These are phyloP conservation scores for Tolypocladium paradoxum DNA, from an alignment of 2,329 filamentous ascomycete species.

Conservation along the genomic window DNA sequence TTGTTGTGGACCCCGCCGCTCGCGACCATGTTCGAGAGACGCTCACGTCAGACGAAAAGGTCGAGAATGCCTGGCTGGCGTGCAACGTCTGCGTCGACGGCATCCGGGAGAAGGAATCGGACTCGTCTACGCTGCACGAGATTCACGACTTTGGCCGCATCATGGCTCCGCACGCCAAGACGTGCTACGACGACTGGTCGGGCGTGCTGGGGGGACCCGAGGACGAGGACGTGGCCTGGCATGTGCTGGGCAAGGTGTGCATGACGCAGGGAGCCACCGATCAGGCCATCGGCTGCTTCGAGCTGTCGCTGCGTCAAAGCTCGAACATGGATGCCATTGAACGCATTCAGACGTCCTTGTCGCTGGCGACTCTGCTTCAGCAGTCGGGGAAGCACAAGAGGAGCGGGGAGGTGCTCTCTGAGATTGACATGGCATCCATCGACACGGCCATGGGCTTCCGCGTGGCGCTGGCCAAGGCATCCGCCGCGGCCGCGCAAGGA, in stretches of 20 bases:
- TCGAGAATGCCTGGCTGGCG: slow-evolving; percentile 13
- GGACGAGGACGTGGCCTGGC: slow-evolving; percentile 25
- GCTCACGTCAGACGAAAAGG: slow-evolving; percentile 8
- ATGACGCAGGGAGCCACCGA: slow-evolving; percentile 14
- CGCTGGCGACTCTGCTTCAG: slow-evolving; percentile 11
- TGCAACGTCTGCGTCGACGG: slow-evolving; percentile 13
- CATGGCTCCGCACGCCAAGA: slow-evolving; percentile 15
- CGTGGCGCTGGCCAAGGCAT: slow-evolving; percentile 12
- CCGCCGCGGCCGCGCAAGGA: slow-evolving; percentile 10
- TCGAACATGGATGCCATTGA: slow-evolving; percentile 7
- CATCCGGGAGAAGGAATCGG: slow-evolving; percentile 9
- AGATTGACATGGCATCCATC: slow-evolving; percentile 11
- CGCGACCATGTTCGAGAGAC: slow-evolving; percentile 11
- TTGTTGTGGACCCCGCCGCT: slow-evolving; percentile 12
- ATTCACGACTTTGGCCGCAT: slow-evolving; percentile 14
- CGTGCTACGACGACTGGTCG: slow-evolving; percentile 15
- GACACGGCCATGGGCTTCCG: slow-evolving; percentile 12
- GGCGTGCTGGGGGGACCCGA: slow-evolving; percentile 8
- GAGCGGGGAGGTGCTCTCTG: slow-evolving; percentile 10
- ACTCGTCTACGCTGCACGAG: slow-evolving; percentile 10
- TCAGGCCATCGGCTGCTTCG: slow-evolving; percentile 16
- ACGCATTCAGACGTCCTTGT: slow-evolving; percentile 11
- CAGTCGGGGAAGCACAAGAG: slow-evolving; percentile 7
- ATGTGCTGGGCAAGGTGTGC: slow-evolving; percentile 21
- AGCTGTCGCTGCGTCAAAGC: slow-evolving; percentile 9